phyloP scores from a whole-genome alignment of 306 rosid genomes.

The Prunus fruticosa region DNA sequence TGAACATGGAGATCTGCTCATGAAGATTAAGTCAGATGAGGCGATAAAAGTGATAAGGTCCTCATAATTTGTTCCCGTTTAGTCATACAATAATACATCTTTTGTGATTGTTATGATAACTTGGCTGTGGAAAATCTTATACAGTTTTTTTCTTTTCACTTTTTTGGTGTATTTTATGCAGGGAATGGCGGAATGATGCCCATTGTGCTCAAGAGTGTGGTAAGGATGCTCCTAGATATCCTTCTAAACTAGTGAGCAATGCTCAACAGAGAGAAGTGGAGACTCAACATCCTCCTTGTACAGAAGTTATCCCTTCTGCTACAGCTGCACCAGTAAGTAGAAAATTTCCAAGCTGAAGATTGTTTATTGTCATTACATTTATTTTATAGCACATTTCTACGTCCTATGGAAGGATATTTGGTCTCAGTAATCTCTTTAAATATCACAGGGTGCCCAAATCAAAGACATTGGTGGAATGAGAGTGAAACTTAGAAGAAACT shows the following conservation, averaged over 20 bases:
- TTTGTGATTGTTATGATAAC: not conserved
- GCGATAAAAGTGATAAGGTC: not conserved
- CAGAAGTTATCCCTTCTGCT: not conserved
- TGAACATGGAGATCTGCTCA: slow-evolving; percentile 11
- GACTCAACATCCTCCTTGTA: not conserved
- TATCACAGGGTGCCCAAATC: not conserved
- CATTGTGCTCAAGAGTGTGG: not conserved
- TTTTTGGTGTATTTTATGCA: not conserved
- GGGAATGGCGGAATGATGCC: not conserved
- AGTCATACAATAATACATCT: not conserved
- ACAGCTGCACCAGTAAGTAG: slow-evolving; percentile 4
- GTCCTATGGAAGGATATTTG: not conserved
- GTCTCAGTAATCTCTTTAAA: not conserved
- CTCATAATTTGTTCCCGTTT: not conserved
- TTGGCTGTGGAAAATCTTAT: not conserved
- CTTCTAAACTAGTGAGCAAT: not conserved
- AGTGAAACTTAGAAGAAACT: not conserved
- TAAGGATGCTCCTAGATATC: not conserved
- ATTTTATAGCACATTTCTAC: not conserved
- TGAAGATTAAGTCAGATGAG: not conserved
- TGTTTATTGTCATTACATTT: not conserved
- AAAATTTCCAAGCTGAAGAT: not conserved
- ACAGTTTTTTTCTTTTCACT: not conserved
- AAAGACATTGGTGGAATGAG: not conserved
- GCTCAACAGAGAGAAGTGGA: not conserved